Percentiles rank a stretch among this genome's conserved stretches.
phyloP scores from a whole-genome alignment of 2,329 filamentous ascomycete species.

The Exophiala aquamarina region DNA sequence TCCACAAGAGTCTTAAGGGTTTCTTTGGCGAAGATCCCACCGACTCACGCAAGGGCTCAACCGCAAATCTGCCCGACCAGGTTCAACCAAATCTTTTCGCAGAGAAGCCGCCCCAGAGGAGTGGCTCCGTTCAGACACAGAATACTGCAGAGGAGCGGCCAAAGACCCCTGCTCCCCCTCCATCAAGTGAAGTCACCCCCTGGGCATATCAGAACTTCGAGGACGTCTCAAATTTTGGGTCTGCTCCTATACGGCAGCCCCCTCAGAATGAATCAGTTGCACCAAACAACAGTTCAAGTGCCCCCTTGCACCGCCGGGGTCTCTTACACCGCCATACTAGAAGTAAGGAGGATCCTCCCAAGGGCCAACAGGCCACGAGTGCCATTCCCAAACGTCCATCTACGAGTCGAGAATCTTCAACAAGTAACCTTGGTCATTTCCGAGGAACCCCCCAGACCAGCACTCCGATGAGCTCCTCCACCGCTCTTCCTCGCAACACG shows the following conservation, averaged over 20 bases:
- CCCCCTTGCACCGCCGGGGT: slow-evolving; percentile 48
- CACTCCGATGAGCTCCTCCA: slow-evolving; percentile 52
- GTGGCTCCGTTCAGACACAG: slow-evolving; percentile 76
- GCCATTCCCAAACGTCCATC: slow-evolving; percentile 66
- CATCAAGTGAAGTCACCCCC: slow-evolving; percentile 88
- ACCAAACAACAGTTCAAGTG: slow-evolving; percentile 56
- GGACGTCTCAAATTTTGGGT: slow-evolving; percentile 40
- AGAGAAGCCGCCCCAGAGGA: slow-evolving; percentile 61
- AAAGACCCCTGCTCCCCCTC: slow-evolving; percentile 66
- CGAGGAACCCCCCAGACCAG: slow-evolving; percentile 54
- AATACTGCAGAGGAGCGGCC: slow-evolving; percentile 45
- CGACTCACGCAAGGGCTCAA: slow-evolving; percentile 40
- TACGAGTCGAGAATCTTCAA: slow-evolving; percentile 73
- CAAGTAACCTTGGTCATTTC: slow-evolving; percentile 47
- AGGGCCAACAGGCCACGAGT: slow-evolving; percentile 35
- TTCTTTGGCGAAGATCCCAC: slow-evolving; percentile 92
- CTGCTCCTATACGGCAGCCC: slow-evolving; percentile 28
- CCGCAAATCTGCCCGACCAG: slow-evolving; percentile 56
- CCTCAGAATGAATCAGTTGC: slow-evolving; percentile 64
- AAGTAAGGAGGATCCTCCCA: slow-evolving; percentile 59
- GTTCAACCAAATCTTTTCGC: slow-evolving; percentile 58
- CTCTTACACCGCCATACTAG: slow-evolving; percentile 52
- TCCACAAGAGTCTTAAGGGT: slow-evolving; percentile 78
- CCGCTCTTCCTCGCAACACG: slow-evolving; percentile 64
- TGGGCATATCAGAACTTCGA: slow-evolving; percentile 90